Base-by-base conservation (phyloP, 352 stramenopile genomes). In the Phytophthora pinifolia region DNA sequence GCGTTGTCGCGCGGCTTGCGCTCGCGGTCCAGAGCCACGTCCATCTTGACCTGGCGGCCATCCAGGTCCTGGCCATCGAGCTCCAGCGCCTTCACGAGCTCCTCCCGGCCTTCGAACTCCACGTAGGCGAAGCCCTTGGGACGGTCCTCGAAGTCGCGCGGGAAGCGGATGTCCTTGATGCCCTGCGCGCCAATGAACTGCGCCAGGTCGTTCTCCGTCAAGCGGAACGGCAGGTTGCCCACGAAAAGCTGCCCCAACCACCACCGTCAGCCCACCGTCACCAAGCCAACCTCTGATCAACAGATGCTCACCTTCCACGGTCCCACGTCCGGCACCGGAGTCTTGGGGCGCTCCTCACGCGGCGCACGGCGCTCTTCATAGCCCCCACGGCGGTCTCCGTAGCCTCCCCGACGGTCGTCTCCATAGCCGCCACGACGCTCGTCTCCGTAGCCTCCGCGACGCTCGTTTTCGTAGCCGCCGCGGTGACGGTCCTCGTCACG, bases 101-200 rank as follows among this genome's bases (percentile, higher is more conserved):
- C 59, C 27, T 94, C 77, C 39, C 79, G 85, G 27, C 78, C 65
- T 9, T 55, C 55, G 50, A 94, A 94, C 60, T 94, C 84, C 7
- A 96, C 81, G 67, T 94, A 96, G 13, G 84, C 86, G 59, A 91
- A 90, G 38, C 86, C 86, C 66, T 89, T 91, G 15, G 79, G 73
- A 13, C 80, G 79, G 55, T 89, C 72, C 15, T 86, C 68, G 22
- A 55, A 68, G 51, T 96, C 83, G n/a, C 70, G 60, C 29, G 74
- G 79, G 57, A 93, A 74, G 35, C 74, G 83, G 20, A 96, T 83
- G 59, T 94, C 78, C 22, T 44, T 60, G 48, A 94, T 81, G 13
- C 74, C 65, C 2, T 87, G 52, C 3, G 69, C 39, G 9, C 75
- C 74, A 10, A 92, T 71, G 44, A 92, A 91, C 13, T 86, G 69